phyloP scores from a whole-genome alignment of 768 basidiomycete species.

The Russula vinacea region DNA sequence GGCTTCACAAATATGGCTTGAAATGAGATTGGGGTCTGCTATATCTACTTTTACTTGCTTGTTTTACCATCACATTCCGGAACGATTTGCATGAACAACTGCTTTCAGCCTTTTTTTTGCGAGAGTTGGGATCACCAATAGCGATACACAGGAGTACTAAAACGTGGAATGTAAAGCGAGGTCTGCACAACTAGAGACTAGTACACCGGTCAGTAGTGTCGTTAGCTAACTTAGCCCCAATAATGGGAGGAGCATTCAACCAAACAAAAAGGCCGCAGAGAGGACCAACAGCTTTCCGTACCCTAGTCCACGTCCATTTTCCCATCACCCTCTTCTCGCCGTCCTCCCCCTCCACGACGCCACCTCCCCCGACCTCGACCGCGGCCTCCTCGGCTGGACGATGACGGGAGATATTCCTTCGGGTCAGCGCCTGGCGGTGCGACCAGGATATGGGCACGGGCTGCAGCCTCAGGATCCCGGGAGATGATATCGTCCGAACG shows the following conservation, averaged over 20 bases:
- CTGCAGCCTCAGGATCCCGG: constrained; percentile 28
- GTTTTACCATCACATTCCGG: constrained; percentile 27
- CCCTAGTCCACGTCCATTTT: constrained; percentile 28
- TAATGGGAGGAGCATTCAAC: constrained; percentile 1
- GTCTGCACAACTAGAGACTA: neutral
- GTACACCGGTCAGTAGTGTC: constrained; percentile 17
- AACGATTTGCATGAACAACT: constrained; percentile 19
- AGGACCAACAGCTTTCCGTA: neutral
- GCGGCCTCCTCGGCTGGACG: constrained; percentile 17
- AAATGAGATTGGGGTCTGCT: constrained; percentile 21
- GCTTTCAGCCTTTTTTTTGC: constrained; percentile 11
- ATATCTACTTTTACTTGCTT: constrained; percentile 31
- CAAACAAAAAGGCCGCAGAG: constrained; percentile 8
- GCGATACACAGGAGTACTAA: constrained; percentile 11
- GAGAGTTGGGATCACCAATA: constrained; percentile 7
- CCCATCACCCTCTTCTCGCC: constrained; percentile 20
- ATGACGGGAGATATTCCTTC: constrained; percentile 26
- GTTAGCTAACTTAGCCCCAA: constrained; percentile 8
- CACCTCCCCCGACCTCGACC: constrained; percentile 23
- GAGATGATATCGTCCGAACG: constrained; percentile 30
- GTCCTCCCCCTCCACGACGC: constrained; percentile 24
- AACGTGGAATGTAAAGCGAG: neutral
- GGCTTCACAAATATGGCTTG: constrained; percentile 14
- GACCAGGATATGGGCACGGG: constrained; percentile 29
- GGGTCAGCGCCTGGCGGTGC: constrained; percentile 29